These are phyloP conservation scores for Gentiana dahurica DNA, from an alignment of 257 asterid species.

Conservation along the genomic window DNA sequence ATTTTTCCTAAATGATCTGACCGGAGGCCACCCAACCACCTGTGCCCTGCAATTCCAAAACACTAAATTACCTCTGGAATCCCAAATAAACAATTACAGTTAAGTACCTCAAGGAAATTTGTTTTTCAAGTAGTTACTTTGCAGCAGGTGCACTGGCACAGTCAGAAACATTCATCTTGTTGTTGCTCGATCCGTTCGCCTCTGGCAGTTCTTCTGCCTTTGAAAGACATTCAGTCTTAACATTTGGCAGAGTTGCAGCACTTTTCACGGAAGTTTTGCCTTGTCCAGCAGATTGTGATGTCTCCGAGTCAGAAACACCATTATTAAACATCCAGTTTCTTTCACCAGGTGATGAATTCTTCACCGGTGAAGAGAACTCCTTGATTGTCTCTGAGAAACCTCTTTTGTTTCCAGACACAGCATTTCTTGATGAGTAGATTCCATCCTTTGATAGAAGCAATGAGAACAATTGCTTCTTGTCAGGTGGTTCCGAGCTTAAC, in stretches of 20 bases:
- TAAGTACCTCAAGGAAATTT: background rate
- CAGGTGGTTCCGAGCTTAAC: slow-evolving; percentile 30
- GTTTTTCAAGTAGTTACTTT: slow-evolving; percentile 36
- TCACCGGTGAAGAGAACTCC: slow-evolving; percentile 30
- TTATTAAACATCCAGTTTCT: slow-evolving; percentile 61
- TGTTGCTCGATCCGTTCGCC: slow-evolving; percentile 10
- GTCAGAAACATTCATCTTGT: slow-evolving; percentile 33
- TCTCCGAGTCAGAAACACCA: slow-evolving; percentile 31
- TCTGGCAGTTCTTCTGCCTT: slow-evolving; percentile 23
- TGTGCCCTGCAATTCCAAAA: slow-evolving; percentile 43
- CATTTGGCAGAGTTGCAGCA: slow-evolving; percentile 20
- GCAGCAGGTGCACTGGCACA: slow-evolving; percentile 53
- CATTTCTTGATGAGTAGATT: slow-evolving; percentile 29
- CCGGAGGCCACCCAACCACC: slow-evolving; percentile 96
- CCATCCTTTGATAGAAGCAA: slow-evolving; percentile 54
- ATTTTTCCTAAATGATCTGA: slow-evolving; percentile 72
- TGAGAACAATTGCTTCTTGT: slow-evolving; percentile 67
- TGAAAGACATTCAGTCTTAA: slow-evolving; percentile 25
- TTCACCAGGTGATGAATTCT: slow-evolving; percentile 28
- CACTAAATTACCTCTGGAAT: background rate
- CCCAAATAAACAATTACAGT: background rate
- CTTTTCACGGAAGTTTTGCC: slow-evolving; percentile 30
- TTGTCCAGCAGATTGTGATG: slow-evolving; percentile 18
- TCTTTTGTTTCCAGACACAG: slow-evolving; percentile 63
- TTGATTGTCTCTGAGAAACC: slow-evolving; percentile 65